phyloP scores from a whole-genome alignment of 73 alveolate species.

The Blepharisma japonicum region DNA sequence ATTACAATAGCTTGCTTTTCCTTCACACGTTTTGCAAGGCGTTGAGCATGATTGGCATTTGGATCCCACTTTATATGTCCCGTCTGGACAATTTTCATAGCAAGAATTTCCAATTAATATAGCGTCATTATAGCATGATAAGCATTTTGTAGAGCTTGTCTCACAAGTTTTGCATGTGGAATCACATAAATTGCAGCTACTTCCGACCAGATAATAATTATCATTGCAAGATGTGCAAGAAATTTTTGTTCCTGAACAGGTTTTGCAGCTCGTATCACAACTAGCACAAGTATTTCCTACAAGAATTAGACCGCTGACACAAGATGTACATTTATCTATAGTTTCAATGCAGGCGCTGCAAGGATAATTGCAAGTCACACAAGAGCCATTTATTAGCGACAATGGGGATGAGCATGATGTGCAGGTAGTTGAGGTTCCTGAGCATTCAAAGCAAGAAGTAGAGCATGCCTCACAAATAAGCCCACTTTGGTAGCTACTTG shows the following conservation, averaged over 20 bases:
- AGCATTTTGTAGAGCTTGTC: neutral
- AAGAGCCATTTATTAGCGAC: neutral
- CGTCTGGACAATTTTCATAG: neutral
- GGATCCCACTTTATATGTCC: neutral
- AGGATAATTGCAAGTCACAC: neutral
- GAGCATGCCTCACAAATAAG: neutral
- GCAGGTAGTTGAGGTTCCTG: neutral
- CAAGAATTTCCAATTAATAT: neutral
- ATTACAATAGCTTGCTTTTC: neutral
- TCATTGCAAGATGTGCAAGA: neutral
- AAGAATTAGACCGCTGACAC: neutral
- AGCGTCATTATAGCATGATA: too few relatives aligned
- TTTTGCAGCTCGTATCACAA: neutral
- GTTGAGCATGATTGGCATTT: neutral
- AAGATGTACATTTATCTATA: neutral
- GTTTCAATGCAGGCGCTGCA: neutral
- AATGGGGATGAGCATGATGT: neutral
- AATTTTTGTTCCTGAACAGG: neutral
- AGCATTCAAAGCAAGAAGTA: neutral
- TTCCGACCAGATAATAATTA: neutral
- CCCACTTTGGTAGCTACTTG: neutral
- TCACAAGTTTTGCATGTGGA: constrained; percentile 15
- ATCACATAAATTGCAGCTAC: neutral
- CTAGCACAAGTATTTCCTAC: neutral
- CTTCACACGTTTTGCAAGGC: neutral